Evolutionary conservation across 805 yeast genomes (phyloP).

Genomic region (Lachancea sp.): DNA sequence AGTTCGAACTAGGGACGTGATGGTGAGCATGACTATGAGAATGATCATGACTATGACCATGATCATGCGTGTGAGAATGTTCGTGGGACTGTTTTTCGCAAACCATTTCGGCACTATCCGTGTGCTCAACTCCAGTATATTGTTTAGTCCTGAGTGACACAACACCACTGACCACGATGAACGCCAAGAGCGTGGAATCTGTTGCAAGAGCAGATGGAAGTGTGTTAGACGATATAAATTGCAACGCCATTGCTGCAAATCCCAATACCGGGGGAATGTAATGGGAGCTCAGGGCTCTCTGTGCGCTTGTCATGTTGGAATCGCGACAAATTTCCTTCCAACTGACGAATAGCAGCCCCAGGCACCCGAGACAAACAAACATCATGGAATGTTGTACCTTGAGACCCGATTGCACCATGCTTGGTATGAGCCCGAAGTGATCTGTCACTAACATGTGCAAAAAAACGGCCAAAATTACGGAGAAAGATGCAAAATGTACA

Average conservation of each 20-base stretch:
- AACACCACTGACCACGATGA: constrained; percentile 12
- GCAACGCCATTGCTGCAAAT: constrained; percentile 30
- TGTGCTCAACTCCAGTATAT: constrained; percentile 1
- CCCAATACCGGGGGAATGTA: constrained; percentile 25
- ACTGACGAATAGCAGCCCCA: constrained; percentile 22
- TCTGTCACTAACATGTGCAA: constrained; percentile 3
- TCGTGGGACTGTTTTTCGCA: background rate
- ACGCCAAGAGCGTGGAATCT: constrained; percentile 15
- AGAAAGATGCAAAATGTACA: background rate
- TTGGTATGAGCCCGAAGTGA: background rate
- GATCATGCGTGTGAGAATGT: constrained; percentile 7
- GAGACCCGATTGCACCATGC: constrained; percentile 2
- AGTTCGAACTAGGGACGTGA: background rate
- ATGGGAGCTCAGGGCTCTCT: background rate
- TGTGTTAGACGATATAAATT: constrained; percentile 31
- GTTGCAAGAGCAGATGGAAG: constrained; percentile 11
- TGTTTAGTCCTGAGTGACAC: background rate
- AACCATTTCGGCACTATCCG: constrained; percentile 4
- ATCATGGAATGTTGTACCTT: constrained; percentile 24
- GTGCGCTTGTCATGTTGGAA: background rate
- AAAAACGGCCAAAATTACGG: background rate
- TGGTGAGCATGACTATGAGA: constrained; percentile 5
- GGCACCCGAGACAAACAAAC: constrained; percentile 28
- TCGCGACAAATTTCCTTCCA: constrained; percentile 20
- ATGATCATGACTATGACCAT: constrained; percentile 10